phyloP scores from a whole-genome alignment of 139 green algal genomes.

The Auxenochlorella protothecoides region DNA sequence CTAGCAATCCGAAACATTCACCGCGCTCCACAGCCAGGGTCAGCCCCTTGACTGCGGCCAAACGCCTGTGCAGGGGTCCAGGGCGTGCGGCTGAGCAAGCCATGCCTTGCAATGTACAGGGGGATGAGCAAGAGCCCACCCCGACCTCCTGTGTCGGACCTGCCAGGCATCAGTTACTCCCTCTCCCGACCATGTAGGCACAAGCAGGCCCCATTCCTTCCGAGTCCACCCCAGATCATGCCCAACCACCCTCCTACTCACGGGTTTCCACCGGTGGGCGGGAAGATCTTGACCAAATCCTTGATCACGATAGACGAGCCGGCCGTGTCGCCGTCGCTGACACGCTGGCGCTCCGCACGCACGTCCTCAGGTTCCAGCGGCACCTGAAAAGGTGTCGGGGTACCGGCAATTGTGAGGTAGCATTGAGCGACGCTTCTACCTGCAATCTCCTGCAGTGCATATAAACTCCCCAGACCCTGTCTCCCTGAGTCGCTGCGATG shows the following conservation, averaged over 20 bases:
- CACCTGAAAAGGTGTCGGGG: slow-evolving; percentile 5
- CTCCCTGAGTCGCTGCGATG: too few species aligned
- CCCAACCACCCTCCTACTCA: background rate
- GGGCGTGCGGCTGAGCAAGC: background rate
- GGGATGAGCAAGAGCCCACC: too few species aligned
- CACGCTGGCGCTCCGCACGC: slow-evolving; percentile 23
- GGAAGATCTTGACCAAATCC: slow-evolving; percentile 67
- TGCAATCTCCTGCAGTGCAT: too few species aligned
- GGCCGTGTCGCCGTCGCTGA: slow-evolving; percentile 6
- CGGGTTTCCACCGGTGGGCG: slow-evolving; percentile 37
- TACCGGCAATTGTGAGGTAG: too few species aligned
- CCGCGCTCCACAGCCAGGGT: slow-evolving; percentile 55
- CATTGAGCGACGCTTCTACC: too few species aligned
- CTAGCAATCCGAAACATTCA: slow-evolving; percentile 77
- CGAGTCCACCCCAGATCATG: background rate
- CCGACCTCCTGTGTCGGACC: too few species aligned
- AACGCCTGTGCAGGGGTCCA: background rate
- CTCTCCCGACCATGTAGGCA: too few species aligned
- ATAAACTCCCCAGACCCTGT: too few species aligned
- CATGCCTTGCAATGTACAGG: background rate
- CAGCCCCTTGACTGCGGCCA: slow-evolving; percentile 48
- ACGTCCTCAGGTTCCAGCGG: slow-evolving; percentile 33
- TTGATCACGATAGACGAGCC: slow-evolving; percentile 60
- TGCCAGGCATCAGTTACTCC: too few species aligned
- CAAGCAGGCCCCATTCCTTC: too few species aligned